Evolutionary conservation across 2,329 filamentous ascomycete genomes (phyloP), one percentile per base, ranked within the genome.

Genomic region (Lizonia empirigonia): DNA sequence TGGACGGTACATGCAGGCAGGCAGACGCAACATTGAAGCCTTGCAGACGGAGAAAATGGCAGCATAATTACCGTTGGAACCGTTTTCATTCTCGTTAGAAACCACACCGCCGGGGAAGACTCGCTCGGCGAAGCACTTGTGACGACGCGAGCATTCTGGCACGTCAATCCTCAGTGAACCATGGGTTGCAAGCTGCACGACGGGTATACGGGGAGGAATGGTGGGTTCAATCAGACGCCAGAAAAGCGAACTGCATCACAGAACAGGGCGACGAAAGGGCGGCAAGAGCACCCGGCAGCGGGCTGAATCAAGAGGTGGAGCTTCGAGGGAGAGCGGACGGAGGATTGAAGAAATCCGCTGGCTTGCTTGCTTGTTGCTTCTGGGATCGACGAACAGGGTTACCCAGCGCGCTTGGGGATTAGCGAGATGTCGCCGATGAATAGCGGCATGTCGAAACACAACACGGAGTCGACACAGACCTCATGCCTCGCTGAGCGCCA

Each of bases 11-110:
- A 49, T 39, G 39, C 27, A 35, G 50, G 22, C 39, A 48, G 44
- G 50, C 50, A 33, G 50, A 40, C 38, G 34, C 50, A 48, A 36
- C 49, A 29, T 40, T 36, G 46, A 41, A 32, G 53, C 42, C 50
- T 49, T 48, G 33, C 50, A 50, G 51, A 40, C 33, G 53, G 53
- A 53, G 53, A 50, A 59, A 59, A 50, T 62, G 47, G 56, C 50
- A 55, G 55, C 49, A 55, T 59, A 63, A 33, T 68, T 74, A 77
- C 74, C 73, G 74, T 76, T 64, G 74, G 73, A 70, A 76, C 71
- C 54, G 74, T 77, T 74, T 76, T 77, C 74, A 77, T 77, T 68
- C 72, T 76, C 71, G 54, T 69, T 67, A 66, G 59, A 64, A 60
- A 63, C 59, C 61, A 65, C 59, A 67, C 64, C 68, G 67, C 67